Evolutionary conservation across 164 flowering plant species (phyloP).

Genomic region (Protea cynaroides): DNA sequence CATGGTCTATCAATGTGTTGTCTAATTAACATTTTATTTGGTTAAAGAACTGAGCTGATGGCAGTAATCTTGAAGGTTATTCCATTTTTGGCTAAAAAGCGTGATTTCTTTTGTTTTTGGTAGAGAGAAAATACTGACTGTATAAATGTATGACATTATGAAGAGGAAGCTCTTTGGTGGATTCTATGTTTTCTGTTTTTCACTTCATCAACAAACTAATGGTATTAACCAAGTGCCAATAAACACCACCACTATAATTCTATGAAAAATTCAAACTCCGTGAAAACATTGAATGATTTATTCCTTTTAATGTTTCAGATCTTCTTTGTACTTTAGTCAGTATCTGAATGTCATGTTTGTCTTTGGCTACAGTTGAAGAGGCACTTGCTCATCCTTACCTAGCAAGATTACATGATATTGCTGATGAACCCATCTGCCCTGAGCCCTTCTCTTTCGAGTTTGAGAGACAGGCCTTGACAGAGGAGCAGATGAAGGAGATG

Average conservation of each 20-base stretch:
- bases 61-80: background rate
- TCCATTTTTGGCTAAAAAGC: background rate
- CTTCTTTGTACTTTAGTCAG: background rate
- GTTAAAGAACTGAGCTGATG: background rate
- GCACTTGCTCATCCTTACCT: conserved; percentile 92
- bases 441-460: conserved; percentile 79
- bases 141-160: no score
- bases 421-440: conserved; percentile 83
- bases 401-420: conserved; percentile 74
- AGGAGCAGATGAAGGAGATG: conserved; percentile 92
- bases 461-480: conserved; percentile 65
- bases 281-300: background rate
- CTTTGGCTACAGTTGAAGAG: conserved; percentile 64
- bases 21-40: background rate
- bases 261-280: background rate
- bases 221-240: background rate
- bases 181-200: no score
- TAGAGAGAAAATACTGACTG: no score
- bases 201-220: background rate
- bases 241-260: background rate
- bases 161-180: no score
- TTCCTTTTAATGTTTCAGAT: background rate
- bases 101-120: background rate
- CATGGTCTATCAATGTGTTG: background rate
- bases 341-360: conserved; percentile 9